Base-by-base conservation (phyloP, 768 basidiomycete genomes). In the Piloderma croceum region DNA sequence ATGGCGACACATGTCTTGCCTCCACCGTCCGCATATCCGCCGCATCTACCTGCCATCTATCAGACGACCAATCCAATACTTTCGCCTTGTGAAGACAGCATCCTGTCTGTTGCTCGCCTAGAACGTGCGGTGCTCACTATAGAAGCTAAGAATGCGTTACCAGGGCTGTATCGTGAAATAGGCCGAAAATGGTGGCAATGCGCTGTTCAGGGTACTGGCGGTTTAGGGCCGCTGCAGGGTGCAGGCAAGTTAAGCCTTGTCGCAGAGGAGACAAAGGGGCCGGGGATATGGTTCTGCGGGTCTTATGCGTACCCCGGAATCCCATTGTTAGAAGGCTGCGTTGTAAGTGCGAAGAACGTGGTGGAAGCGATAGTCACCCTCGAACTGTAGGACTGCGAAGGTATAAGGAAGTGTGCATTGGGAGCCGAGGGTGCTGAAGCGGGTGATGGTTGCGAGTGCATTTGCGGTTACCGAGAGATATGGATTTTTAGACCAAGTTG, bases 261-360 rank as follows among this genome's bases (percentile, higher is more conserved):
- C 27, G 44, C 57, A 11, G 55, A 59, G 19, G 50, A 53, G 17
- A 43, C 48, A 32, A 47, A 31, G 12, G 56, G 52, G 15, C 66
- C 76, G 1, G 76, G 78, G 1, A 57, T 88, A 6, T 83, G 82
- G 77, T 63, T 87, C n/a, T 79, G 76, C 43, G 86, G 86, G 2
- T 74, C 77, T 13, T 89, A 81, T 56, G 81, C 78, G 11, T 73
- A 77, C 51, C 61, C 70, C 13, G 86, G 88, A 1, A 84, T 89
- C 34, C 87, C 86, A 7, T 57, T 90, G 39, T 60, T 90, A 35
- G 88, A 90, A 52, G 85, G 84, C 3, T 90, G 87, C 56, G 86
- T 87, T 10, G 72, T 73, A 15, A 83, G 83, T 50, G 82, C 83
- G n/a, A 67, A 69, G 55, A 68, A 68, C 35, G 77, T 82, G 7